Evolutionary conservation across 805 yeast genomes (phyloP), one percentile per base, ranked within the genome.

Genomic region (Zygotorulaspora chibaensis): DNA sequence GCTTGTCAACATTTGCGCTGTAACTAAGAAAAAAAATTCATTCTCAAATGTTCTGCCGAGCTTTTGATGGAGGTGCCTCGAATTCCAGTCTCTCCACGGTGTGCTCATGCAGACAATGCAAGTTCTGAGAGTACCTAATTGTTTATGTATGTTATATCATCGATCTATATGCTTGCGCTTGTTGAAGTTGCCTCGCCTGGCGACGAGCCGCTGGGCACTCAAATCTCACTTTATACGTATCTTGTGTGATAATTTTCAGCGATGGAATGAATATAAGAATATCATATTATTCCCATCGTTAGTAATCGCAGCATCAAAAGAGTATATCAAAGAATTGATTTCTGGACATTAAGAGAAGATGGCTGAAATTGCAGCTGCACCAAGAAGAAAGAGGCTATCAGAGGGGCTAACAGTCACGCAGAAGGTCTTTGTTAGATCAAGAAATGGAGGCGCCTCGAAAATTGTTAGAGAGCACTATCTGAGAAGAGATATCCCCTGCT

Each of bases 381-480:
- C 50, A 29, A 45, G 56, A n/a, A 70, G 73, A 49, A 77, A 75
- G 54, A 67, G 79, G 41, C 63, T 77, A 1, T 58, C 75, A 1
- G 71, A 72, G 3, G 83, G 83, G 1, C 63, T 79, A 18, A 73
- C 84, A 2, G 93, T 84, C 27, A 83, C 93, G 0, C 86, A 84
- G 39, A 91, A 91, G 65, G 96, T 93, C 12, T 91, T 86, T 69
- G 96, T 93, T 46, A 72, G 96, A 57, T 87, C 96, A 2, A 76
- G 93, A 57, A 81, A 84, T 51, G 98, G 98, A 8, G 83, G 83
- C 37, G 96, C 97, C 4, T 76, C 89, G 29, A 91, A 93, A 63
- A 77, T 93, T 23, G 96, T 91, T 8, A 76, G 97, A 54, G 99
- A 93, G 62, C 99, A 91, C 66, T 93, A 93, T 62, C 71, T 93